Evolutionary conservation across 306 rosid genomes (phyloP).

Genomic region (Vachellia collinsii): DNA sequence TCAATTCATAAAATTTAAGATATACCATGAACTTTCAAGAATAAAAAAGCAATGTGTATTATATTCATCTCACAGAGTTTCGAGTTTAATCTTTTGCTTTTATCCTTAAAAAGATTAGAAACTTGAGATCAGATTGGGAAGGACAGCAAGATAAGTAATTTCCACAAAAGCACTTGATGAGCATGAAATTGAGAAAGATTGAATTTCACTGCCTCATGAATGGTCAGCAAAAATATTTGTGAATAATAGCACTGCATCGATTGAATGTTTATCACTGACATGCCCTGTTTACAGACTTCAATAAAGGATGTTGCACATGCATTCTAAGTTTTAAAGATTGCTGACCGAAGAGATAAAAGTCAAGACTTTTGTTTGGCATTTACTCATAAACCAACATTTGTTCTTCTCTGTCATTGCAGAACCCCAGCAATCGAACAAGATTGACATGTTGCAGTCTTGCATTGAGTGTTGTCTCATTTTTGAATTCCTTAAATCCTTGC

Average conservation of each 20-base stretch:
- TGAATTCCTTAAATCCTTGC: slow-evolving; percentile 50
- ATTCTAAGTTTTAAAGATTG: neutral
- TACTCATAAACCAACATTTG: neutral
- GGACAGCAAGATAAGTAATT: neutral
- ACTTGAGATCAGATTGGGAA: neutral
- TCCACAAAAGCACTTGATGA: neutral
- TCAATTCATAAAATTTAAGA: neutral
- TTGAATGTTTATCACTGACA: neutral
- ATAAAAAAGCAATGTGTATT: neutral
- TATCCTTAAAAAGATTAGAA: neutral
- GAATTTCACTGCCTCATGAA: neutral
- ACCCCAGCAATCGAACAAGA: neutral
- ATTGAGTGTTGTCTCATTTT: neutral
- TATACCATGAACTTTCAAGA: neutral
- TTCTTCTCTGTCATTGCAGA: neutral
- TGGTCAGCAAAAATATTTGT: neutral
- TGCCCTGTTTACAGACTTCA: neutral
- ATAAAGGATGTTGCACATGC: neutral
- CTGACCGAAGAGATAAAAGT: neutral
- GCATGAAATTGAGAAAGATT: neutral
- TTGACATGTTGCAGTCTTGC: neutral
- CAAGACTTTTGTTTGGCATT: neutral
- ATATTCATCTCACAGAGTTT: neutral
- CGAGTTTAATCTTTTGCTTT: neutral
- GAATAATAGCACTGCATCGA: neutral